Percentiles rank a stretch among this genome's conserved stretches.
phyloP scores from a whole-genome alignment of 441 rosid genomes.

The Kokia cookei region DNA sequence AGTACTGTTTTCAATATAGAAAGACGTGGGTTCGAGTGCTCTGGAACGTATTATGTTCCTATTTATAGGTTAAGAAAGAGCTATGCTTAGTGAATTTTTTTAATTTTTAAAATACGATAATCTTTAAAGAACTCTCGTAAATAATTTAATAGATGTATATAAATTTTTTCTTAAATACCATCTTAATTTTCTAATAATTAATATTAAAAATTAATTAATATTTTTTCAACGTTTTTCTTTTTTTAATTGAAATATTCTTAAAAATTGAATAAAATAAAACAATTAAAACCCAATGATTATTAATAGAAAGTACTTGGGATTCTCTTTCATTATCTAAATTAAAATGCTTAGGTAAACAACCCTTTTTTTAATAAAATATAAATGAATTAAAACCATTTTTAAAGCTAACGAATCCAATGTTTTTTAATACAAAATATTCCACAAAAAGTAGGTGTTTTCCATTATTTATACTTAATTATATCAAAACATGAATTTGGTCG shows the following conservation, averaged over 20 bases:
- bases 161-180: too few relatives aligned
- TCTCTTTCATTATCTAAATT: not conserved
- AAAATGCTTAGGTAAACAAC: not conserved
- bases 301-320: not conserved
- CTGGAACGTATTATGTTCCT: fast-evolving
- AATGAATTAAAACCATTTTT: not conserved
- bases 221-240: too few relatives aligned
- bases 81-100: too few relatives aligned
- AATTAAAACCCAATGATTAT: not conserved
- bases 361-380: not conserved
- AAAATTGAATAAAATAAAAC: not conserved
- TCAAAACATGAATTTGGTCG: too few relatives aligned
- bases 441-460: not conserved
- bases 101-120: too few relatives aligned
- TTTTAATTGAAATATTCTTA: not conserved
- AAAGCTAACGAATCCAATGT: not conserved
- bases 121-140: too few relatives aligned
- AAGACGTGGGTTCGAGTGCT: fast-evolving
- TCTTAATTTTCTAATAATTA: too few relatives aligned
- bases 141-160: too few relatives aligned
- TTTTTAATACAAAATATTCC: not conserved
- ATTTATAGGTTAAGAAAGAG: fast-evolving
- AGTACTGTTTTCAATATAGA: fast-evolving
- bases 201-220: too few relatives aligned
- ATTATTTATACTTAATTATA: not conserved